A percentile compares a stretch with the other conserved stretches of the same genome.
Conservation (phyloP, 352 stramenopile genomes). For the Globisporangium paroecandrum region DNA sequence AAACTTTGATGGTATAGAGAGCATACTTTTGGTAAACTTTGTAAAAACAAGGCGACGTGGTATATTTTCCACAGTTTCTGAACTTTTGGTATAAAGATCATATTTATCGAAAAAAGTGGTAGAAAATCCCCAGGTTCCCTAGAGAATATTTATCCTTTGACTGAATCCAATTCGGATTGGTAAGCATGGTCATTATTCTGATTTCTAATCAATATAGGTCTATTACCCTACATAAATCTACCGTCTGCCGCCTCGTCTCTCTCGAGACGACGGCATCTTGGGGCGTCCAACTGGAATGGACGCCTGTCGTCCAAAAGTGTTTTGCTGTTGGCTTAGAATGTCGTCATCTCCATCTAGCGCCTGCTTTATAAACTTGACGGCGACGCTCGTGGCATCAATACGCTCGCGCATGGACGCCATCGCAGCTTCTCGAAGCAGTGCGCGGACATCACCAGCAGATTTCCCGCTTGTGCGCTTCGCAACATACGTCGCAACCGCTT, state of each 20-base stretch:
- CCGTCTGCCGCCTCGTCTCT: background rate
- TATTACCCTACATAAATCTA: background rate
- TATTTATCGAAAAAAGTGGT: too few species aligned
- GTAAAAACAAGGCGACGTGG: too few species aligned
- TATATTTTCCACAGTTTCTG: too few species aligned
- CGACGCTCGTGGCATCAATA: slow-evolving; percentile 39
- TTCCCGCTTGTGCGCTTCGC: slow-evolving; percentile 49
- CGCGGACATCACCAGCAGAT: slow-evolving; percentile 54
- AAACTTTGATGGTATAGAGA: too few species aligned
- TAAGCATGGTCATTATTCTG: background rate
- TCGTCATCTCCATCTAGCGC: slow-evolving; percentile 16
- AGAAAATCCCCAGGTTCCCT: too few species aligned
- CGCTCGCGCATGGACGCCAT: slow-evolving; percentile 73
- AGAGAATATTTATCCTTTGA: background rate
- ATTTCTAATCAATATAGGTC: background rate
- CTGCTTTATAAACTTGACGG: slow-evolving; percentile 35
- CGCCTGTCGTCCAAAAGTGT: too few species aligned
- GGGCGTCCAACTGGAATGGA: slow-evolving; percentile 1
- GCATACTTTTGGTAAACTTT: too few species aligned
- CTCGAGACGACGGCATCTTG: slow-evolving; percentile 1
- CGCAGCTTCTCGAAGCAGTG: slow-evolving; percentile 72
- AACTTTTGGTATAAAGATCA: too few species aligned
- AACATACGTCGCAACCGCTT: slow-evolving; percentile 46
- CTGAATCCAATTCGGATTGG: background rate
- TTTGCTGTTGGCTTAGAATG: slow-evolving; percentile 7